A percentile compares a stretch with the other conserved stretches of the same genome.
Evolutionary conservation across 768 basidiomycete genomes (phyloP).

Genomic region (Chalciporus sphaerocephalus): DNA sequence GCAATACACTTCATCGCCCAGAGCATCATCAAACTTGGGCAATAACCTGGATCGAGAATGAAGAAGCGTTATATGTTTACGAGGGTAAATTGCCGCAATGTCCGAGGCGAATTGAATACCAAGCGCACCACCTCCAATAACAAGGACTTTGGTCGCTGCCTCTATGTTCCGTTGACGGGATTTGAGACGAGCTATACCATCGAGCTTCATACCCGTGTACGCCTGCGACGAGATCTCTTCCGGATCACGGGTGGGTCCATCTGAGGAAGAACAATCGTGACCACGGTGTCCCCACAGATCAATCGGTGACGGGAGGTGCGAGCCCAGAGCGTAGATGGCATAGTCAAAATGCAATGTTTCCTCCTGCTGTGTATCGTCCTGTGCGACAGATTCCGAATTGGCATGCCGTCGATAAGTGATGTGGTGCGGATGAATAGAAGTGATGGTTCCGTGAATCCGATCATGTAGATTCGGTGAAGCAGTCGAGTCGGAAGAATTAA

Average conservation of each 20-base stretch:
- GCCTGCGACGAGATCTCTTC: background rate
- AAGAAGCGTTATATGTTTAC: conserved; percentile 51
- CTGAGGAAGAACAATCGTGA: background rate
- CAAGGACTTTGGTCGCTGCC: conserved; percentile 47
- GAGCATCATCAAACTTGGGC: conserved; percentile 46
- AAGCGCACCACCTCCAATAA: conserved; percentile 70
- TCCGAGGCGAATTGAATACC: conserved; percentile 69
- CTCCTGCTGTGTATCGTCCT: conserved; percentile 1
- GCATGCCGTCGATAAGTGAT: conserved; percentile 28
- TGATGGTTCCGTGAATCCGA: conserved; percentile 45
- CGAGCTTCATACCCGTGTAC: conserved; percentile 44
- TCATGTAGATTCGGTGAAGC: conserved; percentile 20
- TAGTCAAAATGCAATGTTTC: conserved; percentile 48
- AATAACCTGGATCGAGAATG: conserved; percentile 56
- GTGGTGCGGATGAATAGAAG: conserved; percentile 35
- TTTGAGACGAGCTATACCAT: conserved; percentile 48
- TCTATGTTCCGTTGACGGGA: conserved; percentile 47
- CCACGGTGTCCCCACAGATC: conserved; percentile 44
- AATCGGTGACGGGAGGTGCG: conserved; percentile 50
- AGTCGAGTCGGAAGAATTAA: conserved; percentile 13
- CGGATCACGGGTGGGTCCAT: background rate
- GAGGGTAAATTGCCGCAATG: conserved; percentile 50
- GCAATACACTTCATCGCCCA: conserved; percentile 45
- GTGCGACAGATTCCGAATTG: background rate
- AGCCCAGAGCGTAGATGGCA: conserved; percentile 58